A percentile compares a stretch with the other conserved stretches of the same genome.
Evolutionary conservation across 2,329 filamentous ascomycete species (phyloP).

Genomic region (Colletotrichum agaves): DNA sequence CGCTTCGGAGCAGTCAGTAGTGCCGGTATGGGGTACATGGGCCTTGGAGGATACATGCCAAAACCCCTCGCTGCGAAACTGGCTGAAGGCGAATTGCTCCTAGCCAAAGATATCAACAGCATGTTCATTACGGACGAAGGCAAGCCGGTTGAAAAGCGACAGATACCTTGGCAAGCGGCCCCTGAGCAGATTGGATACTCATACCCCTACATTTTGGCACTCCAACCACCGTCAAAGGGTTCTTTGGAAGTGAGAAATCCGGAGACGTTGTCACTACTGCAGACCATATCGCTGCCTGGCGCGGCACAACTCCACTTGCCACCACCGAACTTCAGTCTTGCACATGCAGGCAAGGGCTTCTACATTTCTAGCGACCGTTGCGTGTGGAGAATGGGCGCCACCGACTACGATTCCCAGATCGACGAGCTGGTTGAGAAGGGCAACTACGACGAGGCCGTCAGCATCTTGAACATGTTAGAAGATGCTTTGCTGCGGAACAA

Average conservation of each 20-base stretch:
- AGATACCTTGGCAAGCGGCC: slow-evolving; percentile 90
- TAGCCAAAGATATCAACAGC: slow-evolving; percentile 98
- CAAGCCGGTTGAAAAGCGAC: slow-evolving; percentile 82
- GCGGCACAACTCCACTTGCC: slow-evolving; percentile 90
- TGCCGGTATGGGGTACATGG: slow-evolving; percentile 96
- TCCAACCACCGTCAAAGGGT: slow-evolving; percentile 86
- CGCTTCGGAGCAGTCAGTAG: slow-evolving; percentile 86
- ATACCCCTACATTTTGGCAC: slow-evolving; percentile 91
- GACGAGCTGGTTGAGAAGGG: slow-evolving; percentile 79
- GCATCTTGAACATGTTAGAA: slow-evolving; percentile 88
- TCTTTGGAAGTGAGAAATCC: slow-evolving; percentile 92
- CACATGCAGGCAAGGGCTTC: slow-evolving; percentile 95
- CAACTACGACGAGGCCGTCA: slow-evolving; percentile 91
- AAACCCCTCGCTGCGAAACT: slow-evolving; percentile 88
- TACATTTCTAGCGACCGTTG: slow-evolving; percentile 90
- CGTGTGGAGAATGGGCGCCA: slow-evolving; percentile 96
- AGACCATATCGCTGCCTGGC: slow-evolving; percentile 83
- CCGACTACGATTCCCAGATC: slow-evolving; percentile 91
- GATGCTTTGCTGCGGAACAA: slow-evolving; percentile 91
- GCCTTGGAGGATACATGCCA: slow-evolving; percentile 89
- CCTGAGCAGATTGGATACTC: slow-evolving; percentile 95
- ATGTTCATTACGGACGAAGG: slow-evolving; percentile 89
- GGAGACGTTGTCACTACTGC: slow-evolving; percentile 87
- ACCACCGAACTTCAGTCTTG: slow-evolving; percentile 91
- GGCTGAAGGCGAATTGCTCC: slow-evolving; percentile 82